A percentile compares a stretch with the other conserved stretches of the same genome.
phyloP scores from a whole-genome alignment of 2,329 filamentous ascomycete species.

The Endocalyx cinctus region DNA sequence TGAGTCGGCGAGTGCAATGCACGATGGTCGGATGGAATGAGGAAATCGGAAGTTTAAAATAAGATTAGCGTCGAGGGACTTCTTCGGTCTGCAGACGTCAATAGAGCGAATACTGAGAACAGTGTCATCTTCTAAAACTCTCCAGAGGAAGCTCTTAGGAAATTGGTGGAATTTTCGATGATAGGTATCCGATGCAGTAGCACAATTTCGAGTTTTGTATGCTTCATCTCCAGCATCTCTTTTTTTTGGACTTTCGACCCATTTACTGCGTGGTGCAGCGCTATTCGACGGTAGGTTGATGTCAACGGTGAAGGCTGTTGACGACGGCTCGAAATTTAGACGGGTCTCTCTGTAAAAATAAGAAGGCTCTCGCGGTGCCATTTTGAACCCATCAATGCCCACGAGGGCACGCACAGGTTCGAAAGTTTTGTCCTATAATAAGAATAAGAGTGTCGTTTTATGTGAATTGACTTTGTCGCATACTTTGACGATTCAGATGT shows the following conservation, averaged over 20 bases:
- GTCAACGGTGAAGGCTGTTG: constrained; percentile 63
- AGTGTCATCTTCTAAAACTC: constrained; percentile 74
- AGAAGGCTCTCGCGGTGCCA: constrained; percentile 58
- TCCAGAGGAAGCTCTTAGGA: constrained; percentile 87
- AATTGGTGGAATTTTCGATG: constrained; percentile 71
- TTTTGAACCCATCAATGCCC: constrained; percentile 58
- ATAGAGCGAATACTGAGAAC: constrained; percentile 78
- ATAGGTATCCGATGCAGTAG: constrained; percentile 76
- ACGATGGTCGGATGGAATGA: constrained; percentile 66
- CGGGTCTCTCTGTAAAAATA: constrained; percentile 83
- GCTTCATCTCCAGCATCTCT: constrained; percentile 56
- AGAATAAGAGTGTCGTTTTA: too few species aligned
- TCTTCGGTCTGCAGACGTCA: constrained; percentile 69
- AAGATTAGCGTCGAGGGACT: constrained; percentile 64
- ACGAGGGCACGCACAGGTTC: too few species aligned
- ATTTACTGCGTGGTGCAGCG: constrained; percentile 38
- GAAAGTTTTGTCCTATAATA: too few species aligned
- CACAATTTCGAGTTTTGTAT: constrained; percentile 70
- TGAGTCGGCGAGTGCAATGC: constrained; percentile 78
- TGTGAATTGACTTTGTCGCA: too few species aligned
- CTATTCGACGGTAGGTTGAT: constrained; percentile 60
- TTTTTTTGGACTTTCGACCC: too few species aligned
- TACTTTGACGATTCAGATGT: too few species aligned
- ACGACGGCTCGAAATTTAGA: constrained; percentile 73
- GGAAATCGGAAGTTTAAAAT: constrained; percentile 76